phyloP scores from a whole-genome alignment of 2,329 filamentous ascomycete species.

The Macrophomina tecta region DNA sequence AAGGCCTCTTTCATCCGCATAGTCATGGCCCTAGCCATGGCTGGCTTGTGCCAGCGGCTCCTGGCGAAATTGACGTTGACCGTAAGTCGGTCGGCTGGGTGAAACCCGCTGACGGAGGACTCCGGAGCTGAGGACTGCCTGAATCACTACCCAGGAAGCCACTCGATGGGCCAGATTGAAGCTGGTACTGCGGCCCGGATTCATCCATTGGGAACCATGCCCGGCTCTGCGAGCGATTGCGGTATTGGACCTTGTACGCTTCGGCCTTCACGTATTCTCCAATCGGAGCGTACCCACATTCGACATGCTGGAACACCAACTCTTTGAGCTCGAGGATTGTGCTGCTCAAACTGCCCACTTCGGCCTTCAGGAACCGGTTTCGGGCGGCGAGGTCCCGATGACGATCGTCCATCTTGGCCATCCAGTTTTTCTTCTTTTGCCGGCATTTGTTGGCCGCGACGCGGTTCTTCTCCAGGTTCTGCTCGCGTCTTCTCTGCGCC shows the following conservation, averaged over 20 bases:
- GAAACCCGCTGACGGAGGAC: no score
- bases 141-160: background rate
- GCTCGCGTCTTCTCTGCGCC: constrained; percentile 53
- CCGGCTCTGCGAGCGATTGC: background rate
- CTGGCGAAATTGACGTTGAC: no score
- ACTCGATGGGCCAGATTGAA: background rate
- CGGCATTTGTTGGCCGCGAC: constrained; percentile 72
- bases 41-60: no score
- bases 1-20: no score
- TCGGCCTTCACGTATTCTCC: constrained; percentile 30
- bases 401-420: constrained; percentile 50
- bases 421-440: constrained; percentile 64
- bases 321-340: constrained; percentile 6
- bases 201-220: background rate
- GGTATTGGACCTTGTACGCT: background rate
- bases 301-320: constrained; percentile 38
- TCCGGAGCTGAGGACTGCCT: background rate
- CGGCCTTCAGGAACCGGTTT: constrained; percentile 37
- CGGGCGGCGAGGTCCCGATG: constrained; percentile 37
- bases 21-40: no score
- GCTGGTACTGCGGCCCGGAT: background rate
- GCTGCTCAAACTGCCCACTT: background rate
- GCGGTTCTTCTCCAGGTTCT: constrained; percentile 69
- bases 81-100: no score
- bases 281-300: constrained; percentile 12